These are phyloP conservation scores for Metschnikowia henanensis DNA, from an alignment of 805 yeast species.

Conservation along the genomic window DNA sequence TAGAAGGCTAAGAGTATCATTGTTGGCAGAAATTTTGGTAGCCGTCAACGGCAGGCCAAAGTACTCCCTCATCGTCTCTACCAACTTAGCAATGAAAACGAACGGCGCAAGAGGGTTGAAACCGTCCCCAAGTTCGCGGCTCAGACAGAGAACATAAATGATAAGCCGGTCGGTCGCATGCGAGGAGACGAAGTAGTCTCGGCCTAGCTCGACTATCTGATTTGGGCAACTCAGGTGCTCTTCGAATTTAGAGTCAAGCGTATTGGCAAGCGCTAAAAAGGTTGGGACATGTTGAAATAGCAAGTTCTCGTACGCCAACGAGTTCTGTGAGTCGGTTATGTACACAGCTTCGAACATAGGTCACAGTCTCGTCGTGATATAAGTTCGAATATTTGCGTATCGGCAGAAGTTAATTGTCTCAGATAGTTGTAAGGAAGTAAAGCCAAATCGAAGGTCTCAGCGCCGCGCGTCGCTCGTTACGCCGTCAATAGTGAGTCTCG, in stretches of 20 bases:
- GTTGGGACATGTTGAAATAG: slow-evolving; percentile 31
- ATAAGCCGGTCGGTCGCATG: slow-evolving; percentile 23
- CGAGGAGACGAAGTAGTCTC: slow-evolving; percentile 29
- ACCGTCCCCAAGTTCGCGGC: slow-evolving; percentile 8
- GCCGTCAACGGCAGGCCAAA: slow-evolving; percentile 56
- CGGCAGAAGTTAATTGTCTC: too few relatives aligned
- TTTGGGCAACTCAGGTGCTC: slow-evolving; percentile 9
- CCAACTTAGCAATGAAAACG: slow-evolving; percentile 50
- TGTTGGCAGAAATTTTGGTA: slow-evolving; percentile 62
- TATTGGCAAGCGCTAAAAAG: slow-evolving; percentile 27
- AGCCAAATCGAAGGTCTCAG: too few relatives aligned
- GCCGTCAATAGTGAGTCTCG: too few relatives aligned
- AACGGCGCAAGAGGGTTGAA: slow-evolving; percentile 55
- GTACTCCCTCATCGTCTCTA: slow-evolving; percentile 55
- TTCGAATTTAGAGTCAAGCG: slow-evolving; percentile 15
- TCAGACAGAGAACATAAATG: slow-evolving; percentile 30
- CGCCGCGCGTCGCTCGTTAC: neutral
- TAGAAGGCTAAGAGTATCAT: slow-evolving; percentile 67
- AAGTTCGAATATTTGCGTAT: too few relatives aligned
- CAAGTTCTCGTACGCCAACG: slow-evolving; percentile 38
- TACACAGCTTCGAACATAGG: slow-evolving; percentile 43
- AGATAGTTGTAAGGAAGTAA: too few relatives aligned
- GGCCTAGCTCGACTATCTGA: slow-evolving; percentile 31
- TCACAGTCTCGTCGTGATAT: too few relatives aligned
- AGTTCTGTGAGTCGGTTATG: slow-evolving; percentile 36